Evolutionary conservation across 2,329 filamentous ascomycete species (phyloP), one percentile per base, ranked within the genome.

Genomic region (Monosporascus sp.): DNA sequence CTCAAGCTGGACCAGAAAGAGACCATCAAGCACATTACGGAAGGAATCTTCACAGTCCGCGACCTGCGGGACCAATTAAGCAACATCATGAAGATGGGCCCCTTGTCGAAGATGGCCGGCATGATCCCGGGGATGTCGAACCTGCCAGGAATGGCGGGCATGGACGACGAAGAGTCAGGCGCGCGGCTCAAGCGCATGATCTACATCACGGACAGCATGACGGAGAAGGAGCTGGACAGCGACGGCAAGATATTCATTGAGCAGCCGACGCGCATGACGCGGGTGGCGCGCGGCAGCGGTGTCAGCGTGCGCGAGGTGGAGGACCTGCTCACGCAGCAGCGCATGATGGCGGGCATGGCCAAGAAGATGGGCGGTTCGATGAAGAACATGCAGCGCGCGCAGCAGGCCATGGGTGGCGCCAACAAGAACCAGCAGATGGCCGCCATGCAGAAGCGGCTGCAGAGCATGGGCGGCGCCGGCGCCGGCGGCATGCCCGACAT

Each of bases 31-130:
- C 93, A 99, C 75, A 95, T 99, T 61, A 88, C 91, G 7, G 93
- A 97, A 66, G 94, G 94, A 52, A 92, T 97, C 59, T 99, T 97
- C 72, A 96, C 94, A 0, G 83, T 99, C 36, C 88, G 94, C 52
- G 94, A 99, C 69, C 81, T 99, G 61, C 85, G 94, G 20, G 94
- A 99, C 69, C 95, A 99, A 69, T 84, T 99, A 14, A 88, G 88
- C 54, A 97, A 97, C 66, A 97, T 99, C 67, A 97, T 97, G 91
- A 99, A 99, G 76, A 97, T 99, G 94, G 94, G 94, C 0, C 94
- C 94, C 0, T 76, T 99, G 1, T 95, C 90, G 19, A 97, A 99
- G 71, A 95, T 99, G 84, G 95, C 93, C 0, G 91, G 92, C 64
- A 99, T 99, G 94, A 97, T 99, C 59, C 94, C 94, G 0, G 94